A percentile compares a stretch with the other conserved stretches of the same genome.
Evolutionary conservation across 1,284 basidiomycete species (phyloP).

Genomic region (Leccinum subspadiceum): DNA sequence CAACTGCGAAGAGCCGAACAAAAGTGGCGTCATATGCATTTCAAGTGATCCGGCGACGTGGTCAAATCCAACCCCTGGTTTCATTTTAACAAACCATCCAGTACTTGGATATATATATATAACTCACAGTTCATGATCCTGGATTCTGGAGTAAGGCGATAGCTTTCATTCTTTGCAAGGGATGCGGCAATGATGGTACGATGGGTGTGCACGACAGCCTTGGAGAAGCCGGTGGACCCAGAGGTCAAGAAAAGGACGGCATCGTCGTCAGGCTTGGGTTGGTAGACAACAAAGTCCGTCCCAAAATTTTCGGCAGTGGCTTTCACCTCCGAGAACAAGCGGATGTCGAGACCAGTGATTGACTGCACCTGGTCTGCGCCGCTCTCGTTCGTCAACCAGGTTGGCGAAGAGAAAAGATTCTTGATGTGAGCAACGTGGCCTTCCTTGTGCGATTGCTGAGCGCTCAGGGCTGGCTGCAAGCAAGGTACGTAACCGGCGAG

Average conservation of each 20-base stretch:
- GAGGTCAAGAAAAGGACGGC: conserved; percentile 30
- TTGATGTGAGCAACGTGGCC: conserved; percentile 31
- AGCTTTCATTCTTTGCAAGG: conserved; percentile 23
- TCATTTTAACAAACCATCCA: neutral
- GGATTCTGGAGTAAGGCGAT: conserved; percentile 26
- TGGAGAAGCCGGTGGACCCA: conserved; percentile 31
- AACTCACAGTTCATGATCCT: conserved; percentile 32
- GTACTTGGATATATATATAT: neutral
- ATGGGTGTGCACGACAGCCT: conserved; percentile 28
- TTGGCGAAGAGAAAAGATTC: conserved; percentile 27
- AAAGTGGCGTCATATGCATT: conserved; percentile 26
- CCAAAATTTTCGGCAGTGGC: conserved; percentile 8
- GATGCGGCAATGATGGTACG: conserved; percentile 28
- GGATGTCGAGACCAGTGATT: conserved; percentile 30
- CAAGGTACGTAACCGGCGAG: conserved; percentile 31
- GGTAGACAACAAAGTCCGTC: conserved; percentile 16
- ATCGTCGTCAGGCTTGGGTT: conserved; percentile 25
- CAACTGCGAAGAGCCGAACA: conserved; percentile 26
- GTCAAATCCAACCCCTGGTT: conserved; percentile 32
- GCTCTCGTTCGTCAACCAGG: conserved; percentile 31
- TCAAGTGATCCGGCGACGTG: conserved; percentile 34
- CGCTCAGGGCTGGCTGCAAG: conserved; percentile 32
- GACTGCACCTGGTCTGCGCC: conserved; percentile 32
- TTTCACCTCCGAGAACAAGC: conserved; percentile 26
- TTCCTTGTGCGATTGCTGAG: conserved; percentile 34